These are phyloP conservation scores for Moesziomyces sp. DNA, from an alignment of 1,284 basidiomycete genomes.

Conservation along the genomic window DNA sequence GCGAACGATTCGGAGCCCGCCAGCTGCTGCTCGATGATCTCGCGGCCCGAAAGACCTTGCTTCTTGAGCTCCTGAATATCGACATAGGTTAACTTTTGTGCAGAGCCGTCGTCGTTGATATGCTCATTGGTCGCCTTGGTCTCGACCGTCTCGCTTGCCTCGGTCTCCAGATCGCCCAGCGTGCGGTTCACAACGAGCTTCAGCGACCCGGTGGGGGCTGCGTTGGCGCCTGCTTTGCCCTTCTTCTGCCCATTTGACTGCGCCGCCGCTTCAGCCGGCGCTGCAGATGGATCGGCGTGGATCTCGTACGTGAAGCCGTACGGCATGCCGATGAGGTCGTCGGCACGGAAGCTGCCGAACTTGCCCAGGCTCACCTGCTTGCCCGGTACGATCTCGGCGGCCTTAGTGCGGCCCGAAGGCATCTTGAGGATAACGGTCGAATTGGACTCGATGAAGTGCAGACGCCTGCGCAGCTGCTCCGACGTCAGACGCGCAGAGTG, in stretches of 20 bases:
- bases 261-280: neutral
- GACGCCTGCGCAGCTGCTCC: constrained; percentile 39
- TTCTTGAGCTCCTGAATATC: constrained; percentile 67
- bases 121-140: constrained; percentile 67
- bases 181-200: constrained; percentile 52
- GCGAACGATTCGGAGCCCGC: constrained; percentile 55
- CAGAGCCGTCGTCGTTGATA: constrained; percentile 64
- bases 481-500: constrained; percentile 31
- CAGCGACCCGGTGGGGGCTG: constrained; percentile 9
- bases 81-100: constrained; percentile 63
- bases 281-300: constrained; percentile 10
- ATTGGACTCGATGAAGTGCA: constrained; percentile 48
- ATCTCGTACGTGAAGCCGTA: constrained; percentile 67
- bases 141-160: constrained; percentile 48
- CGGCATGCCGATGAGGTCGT: constrained; percentile 64
- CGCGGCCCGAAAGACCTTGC: constrained; percentile 60
- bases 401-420: constrained; percentile 60
- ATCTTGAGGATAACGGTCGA: constrained; percentile 56
- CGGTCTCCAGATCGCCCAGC: constrained; percentile 43
- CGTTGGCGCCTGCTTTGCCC: neutral
- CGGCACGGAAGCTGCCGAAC: constrained; percentile 64
- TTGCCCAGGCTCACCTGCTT: constrained; percentile 65
- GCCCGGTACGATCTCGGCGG: constrained; percentile 53
- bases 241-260: constrained; percentile 19
- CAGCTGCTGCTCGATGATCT: constrained; percentile 61